A percentile compares a stretch with the other conserved stretches of the same genome.
Evolutionary conservation across 108 stramenopile genomes (phyloP).

Genomic region (Cylindrotheca closterium): DNA sequence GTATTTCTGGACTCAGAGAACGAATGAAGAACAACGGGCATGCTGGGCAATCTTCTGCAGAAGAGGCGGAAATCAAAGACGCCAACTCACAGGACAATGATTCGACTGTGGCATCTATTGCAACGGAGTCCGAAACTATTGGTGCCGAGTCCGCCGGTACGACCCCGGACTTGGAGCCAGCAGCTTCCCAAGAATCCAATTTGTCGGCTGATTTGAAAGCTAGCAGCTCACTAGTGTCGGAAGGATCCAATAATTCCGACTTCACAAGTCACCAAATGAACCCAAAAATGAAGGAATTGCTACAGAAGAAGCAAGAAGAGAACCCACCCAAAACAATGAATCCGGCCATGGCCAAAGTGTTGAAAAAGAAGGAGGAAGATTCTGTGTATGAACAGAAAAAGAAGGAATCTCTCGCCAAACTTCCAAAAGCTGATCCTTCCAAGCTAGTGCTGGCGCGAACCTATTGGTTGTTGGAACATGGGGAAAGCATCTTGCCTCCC

Average conservation of each 20-base stretch:
- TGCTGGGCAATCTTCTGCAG: neutral
- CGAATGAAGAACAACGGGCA: neutral
- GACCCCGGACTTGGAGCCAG: neutral
- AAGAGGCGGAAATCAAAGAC: too few species aligned
- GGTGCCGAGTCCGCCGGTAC: neutral
- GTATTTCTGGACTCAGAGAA: neutral
- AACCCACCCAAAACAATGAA: slow-evolving; percentile 10
- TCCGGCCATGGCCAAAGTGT: slow-evolving; percentile 14
- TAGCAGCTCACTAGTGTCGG: neutral
- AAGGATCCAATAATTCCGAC: neutral
- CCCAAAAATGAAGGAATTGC: neutral
- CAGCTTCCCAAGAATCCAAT: neutral
- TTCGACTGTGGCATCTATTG: neutral
- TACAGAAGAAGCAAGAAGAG: neutral
- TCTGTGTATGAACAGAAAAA: neutral
- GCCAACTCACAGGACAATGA: too few species aligned
- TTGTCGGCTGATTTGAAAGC: neutral
- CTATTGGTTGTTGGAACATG: slow-evolving; percentile 45
- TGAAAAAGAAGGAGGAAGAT: slow-evolving; percentile 1
- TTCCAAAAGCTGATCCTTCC: slow-evolving; percentile 16
- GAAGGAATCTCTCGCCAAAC: slow-evolving; percentile 8
- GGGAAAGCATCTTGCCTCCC: slow-evolving; percentile 26
- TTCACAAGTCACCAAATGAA: neutral
- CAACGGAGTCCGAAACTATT: neutral
- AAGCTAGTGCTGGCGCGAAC: slow-evolving; percentile 33